Evolutionary conservation across 208 protist species (phyloP).

Genomic region (Acanthamoeba quina): DNA sequence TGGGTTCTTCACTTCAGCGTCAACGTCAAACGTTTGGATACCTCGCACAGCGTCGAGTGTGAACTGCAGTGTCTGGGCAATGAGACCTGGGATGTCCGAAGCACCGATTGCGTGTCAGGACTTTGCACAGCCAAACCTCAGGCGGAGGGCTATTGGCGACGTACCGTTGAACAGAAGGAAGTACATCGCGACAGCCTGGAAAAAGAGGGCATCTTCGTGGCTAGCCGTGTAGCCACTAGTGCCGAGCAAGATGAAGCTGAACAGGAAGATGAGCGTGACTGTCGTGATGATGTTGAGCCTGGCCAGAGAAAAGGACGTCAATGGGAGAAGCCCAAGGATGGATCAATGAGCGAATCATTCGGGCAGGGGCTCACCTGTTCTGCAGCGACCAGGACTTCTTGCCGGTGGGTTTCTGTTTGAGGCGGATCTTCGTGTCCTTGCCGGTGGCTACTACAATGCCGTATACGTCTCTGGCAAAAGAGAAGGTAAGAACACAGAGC

Average conservation of each 20-base stretch:
- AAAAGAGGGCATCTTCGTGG: neutral
- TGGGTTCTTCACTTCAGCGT: slow-evolving; percentile 74
- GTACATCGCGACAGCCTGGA: slow-evolving; percentile 70
- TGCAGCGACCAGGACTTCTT: slow-evolving; percentile 75
- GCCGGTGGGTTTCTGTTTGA: slow-evolving; percentile 55
- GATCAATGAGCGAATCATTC: neutral
- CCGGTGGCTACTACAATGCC: slow-evolving; percentile 70
- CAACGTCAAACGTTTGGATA: slow-evolving; percentile 68
- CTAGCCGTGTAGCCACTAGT: slow-evolving; percentile 30
- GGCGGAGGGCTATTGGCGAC: neutral
- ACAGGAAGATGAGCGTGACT: slow-evolving; percentile 61
- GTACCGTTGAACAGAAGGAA: slow-evolving; percentile 74
- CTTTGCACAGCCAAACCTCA: neutral
- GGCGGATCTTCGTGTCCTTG: slow-evolving; percentile 72
- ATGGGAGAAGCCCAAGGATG: neutral
- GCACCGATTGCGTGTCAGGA: neutral
- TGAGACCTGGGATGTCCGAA: slow-evolving; percentile 2
- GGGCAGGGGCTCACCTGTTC: neutral
- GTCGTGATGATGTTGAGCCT: slow-evolving; percentile 74
- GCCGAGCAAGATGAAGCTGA: slow-evolving; percentile 69
- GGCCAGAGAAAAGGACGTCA: neutral
- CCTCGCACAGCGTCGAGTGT: slow-evolving; percentile 70
- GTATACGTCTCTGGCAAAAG: slow-evolving; percentile 31
- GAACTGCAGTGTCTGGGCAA: slow-evolving; percentile 73
- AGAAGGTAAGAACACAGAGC: neutral